Percentiles rank a stretch among this genome's conserved stretches.
Evolutionary conservation across 768 basidiomycete genomes (phyloP).

Genomic region (Rhizopogon rudus): DNA sequence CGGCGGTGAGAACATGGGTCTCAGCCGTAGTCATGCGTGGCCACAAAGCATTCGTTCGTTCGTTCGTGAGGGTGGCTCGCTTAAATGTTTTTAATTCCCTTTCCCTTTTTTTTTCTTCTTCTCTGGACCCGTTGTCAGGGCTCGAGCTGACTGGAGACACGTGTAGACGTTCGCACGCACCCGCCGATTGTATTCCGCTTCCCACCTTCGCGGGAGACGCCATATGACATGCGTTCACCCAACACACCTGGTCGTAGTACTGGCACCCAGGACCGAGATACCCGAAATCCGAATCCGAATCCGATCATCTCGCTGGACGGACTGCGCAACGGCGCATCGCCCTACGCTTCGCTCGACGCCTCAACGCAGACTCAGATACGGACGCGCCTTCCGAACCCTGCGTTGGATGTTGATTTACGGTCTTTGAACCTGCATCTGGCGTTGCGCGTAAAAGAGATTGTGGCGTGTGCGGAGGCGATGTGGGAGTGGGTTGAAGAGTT

Average conservation of each 20-base stretch:
- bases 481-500: conserved; percentile 68
- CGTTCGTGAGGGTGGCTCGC: too few relatives aligned
- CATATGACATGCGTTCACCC: too few relatives aligned
- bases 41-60: too few relatives aligned
- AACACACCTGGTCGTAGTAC: too few relatives aligned
- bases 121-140: neutral
- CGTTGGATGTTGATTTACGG: conserved; percentile 50
- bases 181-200: conserved; percentile 58
- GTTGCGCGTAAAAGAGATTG: conserved; percentile 55
- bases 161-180: conserved; percentile 59
- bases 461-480: conserved; percentile 72
- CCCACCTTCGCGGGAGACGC: conserved; percentile 34
- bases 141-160: neutral
- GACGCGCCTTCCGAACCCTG: conserved; percentile 44
- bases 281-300: neutral
- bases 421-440: conserved; percentile 62
- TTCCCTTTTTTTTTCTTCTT: neutral
- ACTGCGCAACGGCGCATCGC: conserved; percentile 35
- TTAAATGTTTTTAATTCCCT: neutral
- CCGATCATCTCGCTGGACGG: conserved; percentile 22
- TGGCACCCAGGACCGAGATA: neutral
- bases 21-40: too few relatives aligned
- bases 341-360: conserved; percentile 44
- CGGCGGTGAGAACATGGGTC: neutral
- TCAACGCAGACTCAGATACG: conserved; percentile 11